A percentile compares a stretch with the other conserved stretches of the same genome.
These are phyloP conservation scores for Effrenium voratum DNA, from an alignment of 73 alveolate genomes.

Conservation along the genomic window DNA sequence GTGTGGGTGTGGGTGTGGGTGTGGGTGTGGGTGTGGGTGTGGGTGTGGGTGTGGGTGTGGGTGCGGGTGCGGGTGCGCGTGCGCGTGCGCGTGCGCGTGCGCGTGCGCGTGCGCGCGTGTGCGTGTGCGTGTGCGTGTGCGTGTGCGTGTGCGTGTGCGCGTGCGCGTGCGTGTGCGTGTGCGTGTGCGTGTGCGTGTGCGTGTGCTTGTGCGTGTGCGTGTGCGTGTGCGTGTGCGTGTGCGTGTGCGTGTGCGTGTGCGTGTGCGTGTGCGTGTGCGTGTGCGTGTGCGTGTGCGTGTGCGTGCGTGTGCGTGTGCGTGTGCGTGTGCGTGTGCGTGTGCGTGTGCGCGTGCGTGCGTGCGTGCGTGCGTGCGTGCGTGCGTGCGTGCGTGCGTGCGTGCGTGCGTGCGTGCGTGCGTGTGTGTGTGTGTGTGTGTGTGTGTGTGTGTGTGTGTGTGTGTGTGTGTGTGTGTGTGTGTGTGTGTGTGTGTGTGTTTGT, in stretches of 20 bases:
- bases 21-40: no score
- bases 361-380: constrained; percentile 15
- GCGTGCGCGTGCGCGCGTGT: no score
- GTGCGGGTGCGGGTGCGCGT: no score
- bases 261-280: not conserved
- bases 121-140: no score
- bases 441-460: not conserved
- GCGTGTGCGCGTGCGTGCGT: not conserved
- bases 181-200: not conserved
- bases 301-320: constrained; percentile 30
- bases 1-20: no score
- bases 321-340: constrained; percentile 25
- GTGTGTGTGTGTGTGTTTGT: not conserved
- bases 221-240: not conserved
- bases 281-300: not conserved
- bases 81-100: no score
- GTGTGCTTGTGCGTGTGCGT: no score
- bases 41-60: no score
- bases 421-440: constrained; percentile 19
- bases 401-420: constrained; percentile 15
- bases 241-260: no score
- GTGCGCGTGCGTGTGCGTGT: no score
- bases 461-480: not conserved
- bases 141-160: no score
- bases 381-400: constrained; percentile 26